phyloP scores from a whole-genome alignment of 192 early-diverging fungal genomes.

The Gaertneriomyces sp. region DNA sequence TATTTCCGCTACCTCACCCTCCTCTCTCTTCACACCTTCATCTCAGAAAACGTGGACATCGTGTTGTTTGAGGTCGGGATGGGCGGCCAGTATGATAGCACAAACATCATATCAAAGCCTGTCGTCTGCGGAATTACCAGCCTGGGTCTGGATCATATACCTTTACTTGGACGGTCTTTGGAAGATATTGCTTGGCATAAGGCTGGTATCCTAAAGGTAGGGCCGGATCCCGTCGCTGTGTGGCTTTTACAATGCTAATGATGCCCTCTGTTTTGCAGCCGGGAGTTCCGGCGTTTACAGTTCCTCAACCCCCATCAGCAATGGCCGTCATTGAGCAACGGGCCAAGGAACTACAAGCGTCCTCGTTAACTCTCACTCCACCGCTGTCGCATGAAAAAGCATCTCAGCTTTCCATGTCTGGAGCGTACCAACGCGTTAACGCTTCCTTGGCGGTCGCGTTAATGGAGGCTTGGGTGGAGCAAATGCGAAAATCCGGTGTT shows the following conservation, averaged over 20 bases:
- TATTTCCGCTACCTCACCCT: conserved; percentile 93
- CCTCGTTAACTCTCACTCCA: not conserved
- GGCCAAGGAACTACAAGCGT: conserved; percentile 63
- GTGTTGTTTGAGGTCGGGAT: conserved; percentile 82
- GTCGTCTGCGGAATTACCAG: conserved; percentile 61
- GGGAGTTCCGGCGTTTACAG: conserved; percentile 67
- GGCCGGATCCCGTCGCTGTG: not conserved
- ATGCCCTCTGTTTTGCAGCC: conserved; percentile 23
- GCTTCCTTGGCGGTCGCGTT: conserved; percentile 74
- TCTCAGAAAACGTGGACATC: conserved; percentile 69
- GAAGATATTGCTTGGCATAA: conserved; percentile 76
- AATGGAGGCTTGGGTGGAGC: conserved; percentile 64
- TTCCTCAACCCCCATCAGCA: conserved; percentile 67
- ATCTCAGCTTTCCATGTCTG: conserved; percentile 44
- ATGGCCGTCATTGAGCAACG: conserved; percentile 63
- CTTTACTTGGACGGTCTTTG: conserved; percentile 66
- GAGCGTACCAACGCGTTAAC: conserved; percentile 81
- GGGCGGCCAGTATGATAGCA: conserved; percentile 80
- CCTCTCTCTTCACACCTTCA: conserved; percentile 84
- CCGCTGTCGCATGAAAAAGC: not conserved
- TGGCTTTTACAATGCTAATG: not conserved
- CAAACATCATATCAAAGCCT: conserved; percentile 68
- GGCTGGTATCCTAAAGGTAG: conserved; percentile 72
- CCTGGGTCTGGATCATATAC: conserved; percentile 74
- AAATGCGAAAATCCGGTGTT: conserved; percentile 15